Evolutionary conservation across 2,329 filamentous ascomycete genomes (phyloP).

Genomic region (Pseudogymnoascus sp.): DNA sequence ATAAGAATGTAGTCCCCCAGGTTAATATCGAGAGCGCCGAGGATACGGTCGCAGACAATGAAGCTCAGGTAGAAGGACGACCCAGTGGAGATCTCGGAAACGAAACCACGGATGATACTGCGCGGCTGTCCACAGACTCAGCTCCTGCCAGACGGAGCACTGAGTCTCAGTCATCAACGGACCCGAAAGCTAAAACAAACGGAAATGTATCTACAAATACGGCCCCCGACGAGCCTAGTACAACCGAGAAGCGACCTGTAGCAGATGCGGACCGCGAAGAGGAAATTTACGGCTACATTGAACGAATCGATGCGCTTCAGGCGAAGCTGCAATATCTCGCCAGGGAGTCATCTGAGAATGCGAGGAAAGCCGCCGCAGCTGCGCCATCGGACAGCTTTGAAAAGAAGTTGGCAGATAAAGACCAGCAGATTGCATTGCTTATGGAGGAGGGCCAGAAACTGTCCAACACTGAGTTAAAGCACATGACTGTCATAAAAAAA

Average conservation of each 20-base stretch:
- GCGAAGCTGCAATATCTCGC: conserved; percentile 84
- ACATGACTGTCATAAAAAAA: conserved; percentile 75
- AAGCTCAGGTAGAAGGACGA: not conserved
- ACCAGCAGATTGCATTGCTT: conserved; percentile 78
- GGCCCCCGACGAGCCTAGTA: not conserved
- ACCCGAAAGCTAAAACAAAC: not conserved
- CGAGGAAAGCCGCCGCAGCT: conserved; percentile 56
- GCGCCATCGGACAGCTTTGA: conserved; percentile 58
- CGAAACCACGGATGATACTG: not conserved
- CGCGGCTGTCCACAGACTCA: not conserved
- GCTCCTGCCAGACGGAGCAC: not conserved
- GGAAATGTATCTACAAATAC: not conserved
- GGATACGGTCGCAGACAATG: not conserved
- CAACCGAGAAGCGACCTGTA: conserved; percentile 26
- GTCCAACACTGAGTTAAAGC: conserved; percentile 76
- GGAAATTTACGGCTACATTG: conserved; percentile 73
- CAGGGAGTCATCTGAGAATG: conserved; percentile 66
- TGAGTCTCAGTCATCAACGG: not conserved
- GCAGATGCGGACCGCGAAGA: conserved; percentile 53
- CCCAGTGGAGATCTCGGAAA: not conserved
- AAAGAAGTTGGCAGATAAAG: conserved; percentile 77
- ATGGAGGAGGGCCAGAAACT: conserved; percentile 90
- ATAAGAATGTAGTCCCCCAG: conserved; percentile 8
- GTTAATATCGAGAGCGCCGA: not conserved
- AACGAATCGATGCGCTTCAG: conserved; percentile 85